Base-by-base conservation (phyloP, 441 rosid species). In the Euphorbia celastroides region DNA sequence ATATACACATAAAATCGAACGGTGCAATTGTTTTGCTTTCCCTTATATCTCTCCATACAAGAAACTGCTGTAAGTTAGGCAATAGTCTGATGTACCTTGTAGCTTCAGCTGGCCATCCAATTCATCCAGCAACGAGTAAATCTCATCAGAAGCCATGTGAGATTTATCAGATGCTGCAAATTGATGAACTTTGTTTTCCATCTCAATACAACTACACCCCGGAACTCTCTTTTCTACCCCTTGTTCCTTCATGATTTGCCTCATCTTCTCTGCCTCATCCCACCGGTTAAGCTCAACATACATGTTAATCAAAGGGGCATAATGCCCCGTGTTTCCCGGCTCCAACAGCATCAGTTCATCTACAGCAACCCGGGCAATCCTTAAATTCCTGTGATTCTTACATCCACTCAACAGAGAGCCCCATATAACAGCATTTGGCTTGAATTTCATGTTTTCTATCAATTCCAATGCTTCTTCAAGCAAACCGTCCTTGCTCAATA, bases 341-440 rank as follows among this genome's bases (percentile, higher is more conserved):
- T 72, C 75, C 31, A 72, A 54, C 34, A 54, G n/a, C 71, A 55
- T 41, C 71, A 66, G 42, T 46, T 67, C 61, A 30, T 67, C 36
- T 13, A 31, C 68, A 67, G 75, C 71, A 30, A 72, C 13, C n/a
- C 25, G 57, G 23, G 71, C 75, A 42, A 72, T 66, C 64, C 67
- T 36, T 44, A 72, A 67, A 64, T 67, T 72, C 64, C 54, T 72
- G 30, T 66, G 62, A 67, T 66, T 62, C 62, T 61, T 72, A 62
- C 71, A 72, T 66, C 71, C 75, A 66, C 75, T 57, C 36, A 78
- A 56, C 59, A 78, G 65, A 32, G 79, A 60, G 32, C 79, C 82
- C 82, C 82, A 75, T 2, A 78, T 70, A 55, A 72, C 70, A 27
- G 75, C 68, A 72, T 78, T 78, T 25, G 77, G 77, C 42, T 61